These are phyloP conservation scores for Cladophialophora yegresii DNA, from an alignment of 2,329 filamentous ascomycete genomes.

Conservation along the genomic window DNA sequence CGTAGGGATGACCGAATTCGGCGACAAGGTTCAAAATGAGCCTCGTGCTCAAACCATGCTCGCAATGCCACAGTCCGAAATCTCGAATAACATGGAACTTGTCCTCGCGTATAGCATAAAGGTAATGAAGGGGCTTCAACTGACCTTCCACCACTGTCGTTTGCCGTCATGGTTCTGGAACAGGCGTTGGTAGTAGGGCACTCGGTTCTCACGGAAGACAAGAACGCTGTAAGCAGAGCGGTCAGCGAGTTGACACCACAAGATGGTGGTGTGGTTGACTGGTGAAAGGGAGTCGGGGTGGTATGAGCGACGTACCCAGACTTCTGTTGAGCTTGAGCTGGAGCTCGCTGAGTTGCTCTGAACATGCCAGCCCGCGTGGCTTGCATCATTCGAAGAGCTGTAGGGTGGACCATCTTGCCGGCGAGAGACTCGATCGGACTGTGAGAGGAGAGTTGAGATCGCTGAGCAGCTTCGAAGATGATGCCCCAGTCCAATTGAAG, in stretches of 20 bases:
- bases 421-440: background rate
- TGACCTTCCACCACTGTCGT: slow-evolving; percentile 69
- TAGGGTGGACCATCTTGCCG: slow-evolving; percentile 36
- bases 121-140: slow-evolving; percentile 39
- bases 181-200: slow-evolving; percentile 67
- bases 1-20: background rate
- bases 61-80: background rate
- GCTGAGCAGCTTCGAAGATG: slow-evolving; percentile 15
- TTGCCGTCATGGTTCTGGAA: slow-evolving; percentile 68
- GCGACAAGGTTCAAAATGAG: background rate
- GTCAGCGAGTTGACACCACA: background rate
- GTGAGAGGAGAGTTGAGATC: slow-evolving; percentile 5
- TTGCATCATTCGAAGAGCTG: slow-evolving; percentile 38
- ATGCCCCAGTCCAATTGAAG: slow-evolving; percentile 10
- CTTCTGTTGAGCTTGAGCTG: slow-evolving; percentile 29
- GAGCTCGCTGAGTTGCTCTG: slow-evolving; percentile 21
- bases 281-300: background rate
- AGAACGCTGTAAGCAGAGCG: slow-evolving; percentile 37
- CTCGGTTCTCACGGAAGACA: slow-evolving; percentile 67
- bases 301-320: slow-evolving; percentile 28
- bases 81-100: background rate
- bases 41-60: background rate
- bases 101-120: background rate
- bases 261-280: background rate
- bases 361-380: slow-evolving; percentile 36